phyloP scores from a whole-genome alignment of 306 rosid genomes.

The Glycine soja region DNA sequence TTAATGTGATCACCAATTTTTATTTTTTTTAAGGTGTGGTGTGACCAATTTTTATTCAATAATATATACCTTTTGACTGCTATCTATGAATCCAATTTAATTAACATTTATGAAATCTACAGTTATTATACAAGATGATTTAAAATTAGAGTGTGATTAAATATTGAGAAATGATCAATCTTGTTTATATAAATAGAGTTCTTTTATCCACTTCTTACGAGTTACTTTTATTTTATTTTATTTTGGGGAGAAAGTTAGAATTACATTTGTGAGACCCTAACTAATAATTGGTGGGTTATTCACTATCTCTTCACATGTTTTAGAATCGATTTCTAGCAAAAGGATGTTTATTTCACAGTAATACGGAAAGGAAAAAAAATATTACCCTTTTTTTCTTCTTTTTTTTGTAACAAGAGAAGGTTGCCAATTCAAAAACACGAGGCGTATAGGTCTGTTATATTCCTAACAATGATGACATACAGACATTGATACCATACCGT shows the following conservation, averaged over 20 bases:
- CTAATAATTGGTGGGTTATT: background rate
- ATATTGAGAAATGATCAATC: no score
- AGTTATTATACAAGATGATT: no score
- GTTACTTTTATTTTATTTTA: background rate
- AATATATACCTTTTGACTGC: no score
- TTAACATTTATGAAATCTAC: no score
- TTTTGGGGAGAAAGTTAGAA: background rate
- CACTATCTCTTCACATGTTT: constrained; percentile 24
- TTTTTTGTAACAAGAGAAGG: background rate
- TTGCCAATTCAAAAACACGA: background rate
- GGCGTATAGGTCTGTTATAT: background rate
- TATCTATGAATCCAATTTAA: no score
- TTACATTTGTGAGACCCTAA: constrained; percentile 4
- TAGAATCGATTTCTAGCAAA: background rate
- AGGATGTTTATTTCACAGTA: background rate
- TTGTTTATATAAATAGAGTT: background rate
- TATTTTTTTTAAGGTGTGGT: no score
- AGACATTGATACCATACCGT: no score
- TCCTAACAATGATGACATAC: background rate
- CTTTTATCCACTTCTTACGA: background rate
- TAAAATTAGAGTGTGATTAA: no score
- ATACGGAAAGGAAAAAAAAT: background rate
- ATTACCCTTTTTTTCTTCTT: no score
- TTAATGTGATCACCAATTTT: no score
- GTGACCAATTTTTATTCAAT: no score